These are phyloP conservation scores for Limonium bicolor DNA, from an alignment of 148 eudicot genomes.

Conservation along the genomic window DNA sequence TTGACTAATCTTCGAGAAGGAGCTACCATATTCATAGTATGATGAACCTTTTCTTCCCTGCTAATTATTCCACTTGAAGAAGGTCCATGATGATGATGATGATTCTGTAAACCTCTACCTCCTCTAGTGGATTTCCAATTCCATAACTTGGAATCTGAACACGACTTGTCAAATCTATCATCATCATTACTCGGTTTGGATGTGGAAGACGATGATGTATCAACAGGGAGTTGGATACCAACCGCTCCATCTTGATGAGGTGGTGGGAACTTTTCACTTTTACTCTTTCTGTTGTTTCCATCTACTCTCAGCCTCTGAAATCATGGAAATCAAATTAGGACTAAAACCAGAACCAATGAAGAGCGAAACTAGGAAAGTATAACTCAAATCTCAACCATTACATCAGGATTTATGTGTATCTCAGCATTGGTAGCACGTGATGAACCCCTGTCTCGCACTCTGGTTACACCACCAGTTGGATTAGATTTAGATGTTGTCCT, in stretches of 20 bases:
- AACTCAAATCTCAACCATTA: constrained; percentile 30
- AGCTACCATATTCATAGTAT: no score
- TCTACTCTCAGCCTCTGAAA: constrained; percentile 42
- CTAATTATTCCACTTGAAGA: no score
- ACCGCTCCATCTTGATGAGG: constrained; percentile 79
- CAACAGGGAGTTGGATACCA: constrained; percentile 42
- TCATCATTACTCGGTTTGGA: no score
- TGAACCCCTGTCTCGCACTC: no score
- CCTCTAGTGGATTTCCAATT: constrained; percentile 37
- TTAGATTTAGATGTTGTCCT: no score
- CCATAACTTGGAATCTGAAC: constrained; percentile 31
- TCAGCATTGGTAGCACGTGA: constrained; percentile 97
- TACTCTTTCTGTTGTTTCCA: constrained; percentile 47
- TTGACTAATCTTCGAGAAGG: constrained; percentile 42
- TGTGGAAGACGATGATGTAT: constrained; percentile 20
- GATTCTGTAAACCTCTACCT: no score
- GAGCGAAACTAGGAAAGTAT: no score
- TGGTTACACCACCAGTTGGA: no score
- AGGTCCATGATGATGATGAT: no score
- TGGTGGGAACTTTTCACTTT: constrained; percentile 73
- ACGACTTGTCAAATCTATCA: constrained; percentile 42
- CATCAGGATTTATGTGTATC: constrained; percentile 68
- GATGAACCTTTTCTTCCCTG: no score
- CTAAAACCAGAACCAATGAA: neutral
- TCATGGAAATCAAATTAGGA: neutral